Percentiles rank a stretch among this genome's conserved stretches.
phyloP scores from a whole-genome alignment of 768 basidiomycete species.

The Galerina sulciceps region DNA sequence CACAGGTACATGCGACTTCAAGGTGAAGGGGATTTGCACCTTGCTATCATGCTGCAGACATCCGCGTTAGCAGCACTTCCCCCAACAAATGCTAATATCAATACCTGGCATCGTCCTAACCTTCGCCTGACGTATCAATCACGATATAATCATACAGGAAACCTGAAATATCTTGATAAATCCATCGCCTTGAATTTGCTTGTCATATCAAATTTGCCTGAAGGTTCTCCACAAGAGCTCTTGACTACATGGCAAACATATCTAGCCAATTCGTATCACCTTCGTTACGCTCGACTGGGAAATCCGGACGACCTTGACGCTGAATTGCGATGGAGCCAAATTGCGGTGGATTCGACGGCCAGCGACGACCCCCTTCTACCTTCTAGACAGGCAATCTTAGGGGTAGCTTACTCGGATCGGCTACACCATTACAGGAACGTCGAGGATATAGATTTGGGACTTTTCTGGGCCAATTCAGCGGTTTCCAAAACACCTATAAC shows the following conservation, averaged over 20 bases:
- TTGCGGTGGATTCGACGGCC: slow-evolving; percentile 1
- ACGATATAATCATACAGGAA: slow-evolving; percentile 5
- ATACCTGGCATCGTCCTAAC: slow-evolving; percentile 15
- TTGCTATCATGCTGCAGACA: slow-evolving; percentile 12
- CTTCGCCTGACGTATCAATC: not conserved
- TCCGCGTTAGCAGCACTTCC: slow-evolving; percentile 7
- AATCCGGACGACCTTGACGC: not conserved
- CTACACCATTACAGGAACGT: not conserved
- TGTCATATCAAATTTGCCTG: not conserved
- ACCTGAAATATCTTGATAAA: slow-evolving; percentile 10
- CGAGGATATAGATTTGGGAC: slow-evolving; percentile 7
- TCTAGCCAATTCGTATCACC: slow-evolving; percentile 7
- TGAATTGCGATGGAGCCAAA: not conserved
- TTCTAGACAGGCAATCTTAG: not conserved
- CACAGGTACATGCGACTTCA: slow-evolving; percentile 10
- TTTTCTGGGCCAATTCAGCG: slow-evolving; percentile 9
- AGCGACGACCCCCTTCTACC: not conserved
- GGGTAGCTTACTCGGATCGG: not conserved
- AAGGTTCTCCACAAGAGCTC: not conserved
- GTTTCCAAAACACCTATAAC: not conserved
- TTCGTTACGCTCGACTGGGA: not conserved
- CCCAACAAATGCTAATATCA: slow-evolving; percentile 6
- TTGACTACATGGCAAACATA: slow-evolving; percentile 5
- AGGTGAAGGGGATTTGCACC: slow-evolving; percentile 6
- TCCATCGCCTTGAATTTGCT: slow-evolving; percentile 5